These are phyloP conservation scores for Xylaria acuta DNA, from an alignment of 495 filamentous ascomycete genomes.

Conservation along the genomic window DNA sequence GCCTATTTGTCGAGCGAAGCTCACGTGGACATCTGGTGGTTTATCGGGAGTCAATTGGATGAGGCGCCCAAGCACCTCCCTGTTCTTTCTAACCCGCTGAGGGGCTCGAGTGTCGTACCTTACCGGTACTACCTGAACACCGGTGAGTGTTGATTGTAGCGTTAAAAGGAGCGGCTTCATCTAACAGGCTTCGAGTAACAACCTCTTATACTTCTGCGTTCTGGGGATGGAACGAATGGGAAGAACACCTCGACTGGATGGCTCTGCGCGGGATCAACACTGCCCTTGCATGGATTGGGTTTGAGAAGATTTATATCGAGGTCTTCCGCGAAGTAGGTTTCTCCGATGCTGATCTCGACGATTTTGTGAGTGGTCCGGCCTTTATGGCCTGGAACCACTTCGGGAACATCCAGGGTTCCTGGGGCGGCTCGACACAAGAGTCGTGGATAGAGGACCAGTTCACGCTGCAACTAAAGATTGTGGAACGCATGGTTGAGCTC, in stretches of 20 bases:
- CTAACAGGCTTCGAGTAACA: constrained; percentile 45
- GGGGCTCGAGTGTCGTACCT: constrained; percentile 52
- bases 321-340: constrained; percentile 57
- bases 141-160: constrained; percentile 24
- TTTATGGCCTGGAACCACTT: constrained; percentile 65
- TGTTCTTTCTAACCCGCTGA: constrained; percentile 34
- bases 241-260: constrained; percentile 61
- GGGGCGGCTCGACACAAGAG: constrained; percentile 51
- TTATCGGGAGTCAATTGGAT: constrained; percentile 45
- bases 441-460: constrained; percentile 57
- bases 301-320: constrained; percentile 58
- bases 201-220: constrained; percentile 62
- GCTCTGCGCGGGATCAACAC: constrained; percentile 60
- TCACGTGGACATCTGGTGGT: constrained; percentile 63
- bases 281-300: constrained; percentile 60
- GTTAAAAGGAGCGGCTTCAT: constrained; percentile 19
- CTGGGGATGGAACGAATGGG: constrained; percentile 63
- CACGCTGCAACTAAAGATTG: constrained; percentile 55
- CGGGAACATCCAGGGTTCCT: constrained; percentile 62
- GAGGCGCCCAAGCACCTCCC: constrained; percentile 41
- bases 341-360: constrained; percentile 50
- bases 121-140: constrained; percentile 63
- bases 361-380: constrained; percentile 57
- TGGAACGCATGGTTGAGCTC: constrained; percentile 57
- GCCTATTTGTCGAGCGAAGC: constrained; percentile 55